Evolutionary conservation across 2,329 filamentous ascomycete genomes (phyloP), one percentile per base, ranked within the genome.

Genomic region (Pseudofabraea citricarpa): DNA sequence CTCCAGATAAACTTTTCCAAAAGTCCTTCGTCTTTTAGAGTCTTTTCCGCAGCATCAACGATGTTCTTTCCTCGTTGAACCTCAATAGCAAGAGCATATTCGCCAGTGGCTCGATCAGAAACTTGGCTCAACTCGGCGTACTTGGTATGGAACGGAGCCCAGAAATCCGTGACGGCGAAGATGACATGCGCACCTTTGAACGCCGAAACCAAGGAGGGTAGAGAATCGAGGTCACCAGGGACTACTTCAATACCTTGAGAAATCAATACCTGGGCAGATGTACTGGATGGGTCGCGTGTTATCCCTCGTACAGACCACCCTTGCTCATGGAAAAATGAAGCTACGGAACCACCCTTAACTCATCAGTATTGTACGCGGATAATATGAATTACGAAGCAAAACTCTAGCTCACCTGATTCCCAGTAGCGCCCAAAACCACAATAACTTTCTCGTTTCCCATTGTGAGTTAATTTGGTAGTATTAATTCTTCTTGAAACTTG

Each of bases 371-470:
- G 16, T 8, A 12, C 9, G 9, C 9, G 15, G 20, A 12, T 19
- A 38, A 5, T 12, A 6, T 40, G 7, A 36, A 19, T 31, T 6
- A 9, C 23, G 18, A 16, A 16, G 18, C n/a, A n/a, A n/a, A n/a
- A n/a, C n/a, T n/a, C 10, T 13, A 9, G 8, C 19, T 36, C 33
- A 47, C 47, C 33, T 83, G 79, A 47, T 72, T 70, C 43, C 78
- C 76, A 15, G 77, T 81, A 36, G 75, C 71, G 22, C 77, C 77
- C 50, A 81, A 74, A 19, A 81, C 67, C 29, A 72, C 72, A 56
- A 80, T 65, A 21, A 43, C 44, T 38, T 48, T 48, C 10, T 23
- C 18, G 43, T 46, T 48, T 23, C 20, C 39, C 12, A 32, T 23
- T 22, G 27, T 19, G 13, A 13, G n/a, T 10, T 23, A 24, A 22